phyloP scores from a whole-genome alignment of 768 basidiomycete genomes.

The Stropharia rugosoannulata region DNA sequence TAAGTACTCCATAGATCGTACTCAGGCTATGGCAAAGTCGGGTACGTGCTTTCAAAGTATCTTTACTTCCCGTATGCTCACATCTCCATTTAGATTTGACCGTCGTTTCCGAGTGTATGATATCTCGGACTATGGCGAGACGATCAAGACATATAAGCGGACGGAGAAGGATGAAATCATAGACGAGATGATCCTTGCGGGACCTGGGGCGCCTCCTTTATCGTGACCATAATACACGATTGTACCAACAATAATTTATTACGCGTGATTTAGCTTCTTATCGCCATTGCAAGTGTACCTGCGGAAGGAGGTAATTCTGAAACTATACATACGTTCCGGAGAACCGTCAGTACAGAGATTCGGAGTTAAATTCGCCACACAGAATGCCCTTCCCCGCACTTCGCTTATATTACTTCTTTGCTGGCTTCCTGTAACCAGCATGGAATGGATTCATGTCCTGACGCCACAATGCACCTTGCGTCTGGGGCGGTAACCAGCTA shows the following conservation, averaged over 20 bases:
- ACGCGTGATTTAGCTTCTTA: neutral
- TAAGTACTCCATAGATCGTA: conserved; percentile 53
- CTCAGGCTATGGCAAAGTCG: conserved; percentile 77
- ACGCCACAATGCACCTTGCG: too few species aligned
- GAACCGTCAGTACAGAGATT: too few species aligned
- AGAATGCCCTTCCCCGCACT: too few species aligned
- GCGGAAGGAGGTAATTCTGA: too few species aligned
- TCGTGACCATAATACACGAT: conserved; percentile 6
- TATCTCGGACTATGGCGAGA: conserved; percentile 89
- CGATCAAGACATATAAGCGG: conserved; percentile 83
- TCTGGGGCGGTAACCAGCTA: too few species aligned
- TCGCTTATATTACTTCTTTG: too few species aligned
- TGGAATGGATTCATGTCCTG: too few species aligned
- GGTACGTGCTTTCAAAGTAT: conserved; percentile 40
- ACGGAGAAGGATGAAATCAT: conserved; percentile 69
- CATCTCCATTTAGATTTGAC: conserved; percentile 61
- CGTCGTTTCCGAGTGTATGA: conserved; percentile 89
- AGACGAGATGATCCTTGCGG: conserved; percentile 63
- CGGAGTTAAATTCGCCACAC: too few species aligned
- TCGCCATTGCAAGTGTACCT: neutral
- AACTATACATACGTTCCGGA: too few species aligned
- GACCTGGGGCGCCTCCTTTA: conserved; percentile 41
- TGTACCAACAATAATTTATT: conserved; percentile 8
- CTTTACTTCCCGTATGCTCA: conserved; percentile 4
- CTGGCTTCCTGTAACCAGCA: too few species aligned